Percentiles rank a stretch among this genome's conserved stretches.
phyloP scores from a whole-genome alignment of 768 basidiomycete species.

The Lactarius quietus region DNA sequence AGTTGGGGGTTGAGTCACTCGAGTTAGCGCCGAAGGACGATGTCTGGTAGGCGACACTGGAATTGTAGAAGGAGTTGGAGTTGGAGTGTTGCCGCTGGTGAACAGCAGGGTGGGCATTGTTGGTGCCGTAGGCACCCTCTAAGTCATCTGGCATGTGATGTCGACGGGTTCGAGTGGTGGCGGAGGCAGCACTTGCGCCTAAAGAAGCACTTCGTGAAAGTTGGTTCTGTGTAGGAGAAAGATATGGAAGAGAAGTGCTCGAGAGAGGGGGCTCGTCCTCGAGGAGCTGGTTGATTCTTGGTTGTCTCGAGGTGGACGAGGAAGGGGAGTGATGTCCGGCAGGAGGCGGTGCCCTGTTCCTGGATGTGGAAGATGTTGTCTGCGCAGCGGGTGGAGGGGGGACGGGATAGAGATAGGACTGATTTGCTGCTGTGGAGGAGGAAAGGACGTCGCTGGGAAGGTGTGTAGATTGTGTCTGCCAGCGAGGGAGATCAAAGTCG shows the following conservation, averaged over 20 bases:
- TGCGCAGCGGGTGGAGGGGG: slow-evolving; percentile 53
- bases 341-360: slow-evolving; percentile 44
- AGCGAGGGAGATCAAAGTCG: slow-evolving; percentile 69
- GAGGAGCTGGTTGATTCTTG: slow-evolving; percentile 62
- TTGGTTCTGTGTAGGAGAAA: slow-evolving; percentile 48
- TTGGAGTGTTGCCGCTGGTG: slow-evolving; percentile 36
- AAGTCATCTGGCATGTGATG: slow-evolving; percentile 70
- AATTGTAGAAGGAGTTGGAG: slow-evolving; percentile 55
- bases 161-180: slow-evolving; percentile 50
- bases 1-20: slow-evolving; percentile 23
- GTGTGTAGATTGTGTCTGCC: slow-evolving; percentile 45
- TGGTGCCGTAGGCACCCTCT: slow-evolving; percentile 48
- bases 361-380: slow-evolving; percentile 34
- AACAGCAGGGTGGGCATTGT: slow-evolving; percentile 37
- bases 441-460: slow-evolving; percentile 39
- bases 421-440: slow-evolving; percentile 49
- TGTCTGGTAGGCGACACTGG: slow-evolving; percentile 57
- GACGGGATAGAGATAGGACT: slow-evolving; percentile 52
- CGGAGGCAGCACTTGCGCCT: slow-evolving; percentile 38
- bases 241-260: slow-evolving; percentile 46
- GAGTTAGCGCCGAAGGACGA: slow-evolving; percentile 38
- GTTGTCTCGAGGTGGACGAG: slow-evolving; percentile 44
- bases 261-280: slow-evolving; percentile 50
- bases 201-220: slow-evolving; percentile 68
- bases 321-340: slow-evolving; percentile 48